A percentile compares a stretch with the other conserved stretches of the same genome.
These are phyloP conservation scores for Daphne laureola DNA, from an alignment of 441 rosid genomes.

Conservation along the genomic window DNA sequence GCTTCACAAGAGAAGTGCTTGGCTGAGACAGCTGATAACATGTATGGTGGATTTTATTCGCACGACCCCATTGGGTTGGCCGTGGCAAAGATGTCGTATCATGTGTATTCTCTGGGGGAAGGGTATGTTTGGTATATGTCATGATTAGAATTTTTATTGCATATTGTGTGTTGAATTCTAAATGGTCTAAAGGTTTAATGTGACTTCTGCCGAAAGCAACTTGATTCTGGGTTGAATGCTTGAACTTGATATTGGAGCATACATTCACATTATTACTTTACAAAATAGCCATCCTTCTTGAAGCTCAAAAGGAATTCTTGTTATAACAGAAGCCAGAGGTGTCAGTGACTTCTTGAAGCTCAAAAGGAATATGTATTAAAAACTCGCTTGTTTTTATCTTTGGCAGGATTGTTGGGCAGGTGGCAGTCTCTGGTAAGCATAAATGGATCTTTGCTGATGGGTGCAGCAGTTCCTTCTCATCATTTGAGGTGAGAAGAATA, in stretches of 20 bases:
- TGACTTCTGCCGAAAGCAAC: no score
- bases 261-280: not conserved
- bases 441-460: conserved; percentile 66
- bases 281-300: no score
- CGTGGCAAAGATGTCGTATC: conserved; percentile 85
- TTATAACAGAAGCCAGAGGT: no score
- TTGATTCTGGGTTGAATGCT: no score
- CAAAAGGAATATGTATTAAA: no score
- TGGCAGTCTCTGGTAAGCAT: conserved; percentile 72
- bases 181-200: no score
- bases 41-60: conserved; percentile 28
- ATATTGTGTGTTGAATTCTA: not conserved
- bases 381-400: conserved; percentile 11
- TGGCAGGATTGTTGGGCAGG: conserved; percentile 79
- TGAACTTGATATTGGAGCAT: not conserved
- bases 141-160: conserved; percentile 3
- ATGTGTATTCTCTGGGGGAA: conserved; percentile 81
- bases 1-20: conserved; percentile 30
- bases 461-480: conserved; percentile 32
- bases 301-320: no score
- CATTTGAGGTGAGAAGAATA: conserved; percentile 50
- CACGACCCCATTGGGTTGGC: conserved; percentile 62
- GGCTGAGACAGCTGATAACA: conserved; percentile 26
- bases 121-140: conserved; percentile 47
- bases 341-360: no score